Evolutionary conservation across 768 basidiomycete species (phyloP), one percentile per base, ranked within the genome.

Genomic region (Boletellus sp.): DNA sequence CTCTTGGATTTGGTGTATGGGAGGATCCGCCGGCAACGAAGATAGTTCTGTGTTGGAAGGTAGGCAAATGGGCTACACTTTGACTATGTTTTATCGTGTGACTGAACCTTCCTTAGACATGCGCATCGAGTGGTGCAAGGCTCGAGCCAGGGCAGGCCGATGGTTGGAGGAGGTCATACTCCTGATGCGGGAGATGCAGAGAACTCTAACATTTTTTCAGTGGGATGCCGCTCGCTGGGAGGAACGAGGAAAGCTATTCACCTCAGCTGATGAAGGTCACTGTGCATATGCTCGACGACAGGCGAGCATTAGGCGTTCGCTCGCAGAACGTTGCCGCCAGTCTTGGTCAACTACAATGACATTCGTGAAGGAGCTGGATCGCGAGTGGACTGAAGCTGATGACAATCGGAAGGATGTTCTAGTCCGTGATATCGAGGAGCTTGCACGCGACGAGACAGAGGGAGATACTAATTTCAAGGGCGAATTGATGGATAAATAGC

Each of bases 101-200:
- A n/a, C n/a, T n/a, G n/a, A n/a, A n/a, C n/a, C n/a, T n/a, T n/a
- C n/a, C n/a, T 6, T 32, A 44, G 42, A 44, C 13, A 44, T 68
- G 12, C 42, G 42, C 1, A 52, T 60, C 19, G 45, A 58, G 24
- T 53, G 53, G 53, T 52, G 50, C 10, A 58, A 47, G 56, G 56
- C 51, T 24, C 40, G 41, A 4, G 59, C 62, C 5, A 37, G 55
- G n/a, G 52, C 48, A 0, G 24, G 40, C 9, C 50, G 51, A 4
- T 60, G 60, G 59, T 11, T 11, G 0, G 65, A 65, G 22, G 63
- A 64, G 43, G 57, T 65, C 11, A 43, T 46, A 6, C 44, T 65
- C 1, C 41, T 67, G 15, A 23, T 42, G n/a, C 62, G 64, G 45
- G 64, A 66, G 45, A 67, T 66, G 64, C 43, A 56, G 2, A 36